Evolutionary conservation across 306 rosid species (phyloP).

Genomic region (Spatholobus suberectus): DNA sequence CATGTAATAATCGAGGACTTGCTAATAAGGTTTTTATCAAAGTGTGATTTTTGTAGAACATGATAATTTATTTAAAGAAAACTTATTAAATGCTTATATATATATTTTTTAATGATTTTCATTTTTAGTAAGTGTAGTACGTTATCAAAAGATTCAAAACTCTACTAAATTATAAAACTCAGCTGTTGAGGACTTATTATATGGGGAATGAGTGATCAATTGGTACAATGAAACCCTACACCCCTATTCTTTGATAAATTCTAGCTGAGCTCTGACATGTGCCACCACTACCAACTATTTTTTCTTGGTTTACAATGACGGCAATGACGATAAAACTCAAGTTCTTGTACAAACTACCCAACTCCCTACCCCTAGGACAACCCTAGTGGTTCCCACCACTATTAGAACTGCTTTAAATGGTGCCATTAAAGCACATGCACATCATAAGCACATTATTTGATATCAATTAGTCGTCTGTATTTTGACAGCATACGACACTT

Average conservation of each 20-base stretch:
- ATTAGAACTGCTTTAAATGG: neutral
- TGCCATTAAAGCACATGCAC: neutral
- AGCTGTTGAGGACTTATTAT: neutral
- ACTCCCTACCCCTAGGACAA: no score
- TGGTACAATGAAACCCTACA: neutral
- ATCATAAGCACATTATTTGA: slow-evolving; percentile 7
- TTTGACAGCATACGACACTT: neutral
- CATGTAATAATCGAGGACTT: neutral
- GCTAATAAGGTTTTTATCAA: neutral
- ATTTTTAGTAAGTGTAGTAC: neutral
- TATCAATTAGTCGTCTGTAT: neutral
- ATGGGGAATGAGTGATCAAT: neutral
- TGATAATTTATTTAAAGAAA: neutral
- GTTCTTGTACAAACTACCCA: no score
- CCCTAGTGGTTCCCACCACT: no score
- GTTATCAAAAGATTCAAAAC: neutral
- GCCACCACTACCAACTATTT: neutral
- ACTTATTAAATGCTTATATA: neutral
- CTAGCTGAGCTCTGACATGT: neutral
- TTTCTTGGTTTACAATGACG: no score
- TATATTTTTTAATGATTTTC: neutral
- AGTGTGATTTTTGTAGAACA: neutral
- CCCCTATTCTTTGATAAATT: neutral
- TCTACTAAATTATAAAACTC: neutral
- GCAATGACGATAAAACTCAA: no score